phyloP scores from a whole-genome alignment of 2,329 filamentous ascomycete genomes.

The Dryadomyces sulphureus region DNA sequence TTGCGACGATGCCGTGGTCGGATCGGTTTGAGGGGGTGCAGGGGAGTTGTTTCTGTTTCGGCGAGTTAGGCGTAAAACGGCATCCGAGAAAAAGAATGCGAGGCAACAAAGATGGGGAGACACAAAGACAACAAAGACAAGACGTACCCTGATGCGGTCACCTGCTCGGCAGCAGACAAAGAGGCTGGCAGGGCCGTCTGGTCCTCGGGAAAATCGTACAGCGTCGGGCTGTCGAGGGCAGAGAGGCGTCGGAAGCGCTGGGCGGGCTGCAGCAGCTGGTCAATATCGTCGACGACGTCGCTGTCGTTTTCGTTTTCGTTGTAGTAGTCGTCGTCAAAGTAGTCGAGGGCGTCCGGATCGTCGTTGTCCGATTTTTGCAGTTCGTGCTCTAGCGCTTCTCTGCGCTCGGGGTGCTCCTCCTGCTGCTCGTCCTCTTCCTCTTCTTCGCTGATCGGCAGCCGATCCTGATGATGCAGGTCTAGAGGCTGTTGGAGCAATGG shows the following conservation, averaged over 20 bases:
- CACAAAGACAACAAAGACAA: background rate
- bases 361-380: background rate
- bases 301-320: slow-evolving; percentile 11
- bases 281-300: background rate
- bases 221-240: slow-evolving; percentile 44
- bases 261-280: slow-evolving; percentile 29
- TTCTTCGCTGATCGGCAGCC: background rate
- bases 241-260: slow-evolving; percentile 38
- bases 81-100: background rate
- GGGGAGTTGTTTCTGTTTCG: slow-evolving; percentile 30
- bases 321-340: background rate
- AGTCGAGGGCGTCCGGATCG: background rate
- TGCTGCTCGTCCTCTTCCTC: background rate
- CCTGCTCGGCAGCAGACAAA: slow-evolving; percentile 3
- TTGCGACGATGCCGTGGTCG: slow-evolving; percentile 24
- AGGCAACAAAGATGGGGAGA: background rate
- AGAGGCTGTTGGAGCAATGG: slow-evolving; percentile 26
- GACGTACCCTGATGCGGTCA: background rate
- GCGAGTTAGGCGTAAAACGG: too few species aligned
- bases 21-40: slow-evolving; percentile 27
- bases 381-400: background rate
- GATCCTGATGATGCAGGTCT: background rate
- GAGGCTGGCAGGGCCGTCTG: slow-evolving; percentile 2
- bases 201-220: slow-evolving; percentile 39
- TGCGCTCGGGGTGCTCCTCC: background rate